Percentiles rank a stretch among this genome's conserved stretches.
phyloP scores from a whole-genome alignment of 2,329 filamentous ascomycete species.

The Sordariomycetes sp. region DNA sequence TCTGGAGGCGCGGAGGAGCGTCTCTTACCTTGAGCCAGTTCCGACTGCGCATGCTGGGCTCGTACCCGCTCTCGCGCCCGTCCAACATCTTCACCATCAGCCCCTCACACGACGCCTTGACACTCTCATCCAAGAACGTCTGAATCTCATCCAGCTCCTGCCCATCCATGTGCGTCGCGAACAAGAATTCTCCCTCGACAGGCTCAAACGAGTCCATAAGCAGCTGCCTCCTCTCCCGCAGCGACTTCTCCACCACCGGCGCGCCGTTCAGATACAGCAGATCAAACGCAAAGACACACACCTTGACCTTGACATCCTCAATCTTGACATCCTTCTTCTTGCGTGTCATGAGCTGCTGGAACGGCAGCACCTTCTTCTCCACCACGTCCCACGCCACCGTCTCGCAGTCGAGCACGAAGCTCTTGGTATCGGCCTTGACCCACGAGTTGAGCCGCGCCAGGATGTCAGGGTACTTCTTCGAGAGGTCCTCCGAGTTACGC shows the following conservation, averaged over 20 bases:
- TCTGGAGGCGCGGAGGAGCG: neutral
- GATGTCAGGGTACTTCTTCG: slow-evolving; percentile 95
- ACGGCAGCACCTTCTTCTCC: slow-evolving; percentile 91
- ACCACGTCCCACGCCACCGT: slow-evolving; percentile 93
- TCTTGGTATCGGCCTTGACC: slow-evolving; percentile 82
- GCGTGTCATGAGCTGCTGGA: slow-evolving; percentile 95
- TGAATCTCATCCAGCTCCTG: slow-evolving; percentile 91
- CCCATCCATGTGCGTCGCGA: slow-evolving; percentile 77
- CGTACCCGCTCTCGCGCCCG: slow-evolving; percentile 82
- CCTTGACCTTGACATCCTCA: slow-evolving; percentile 91
- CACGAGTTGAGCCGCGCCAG: slow-evolving; percentile 75
- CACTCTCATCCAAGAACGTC: slow-evolving; percentile 78
- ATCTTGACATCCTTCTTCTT: slow-evolving; percentile 96
- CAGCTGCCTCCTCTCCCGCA: slow-evolving; percentile 71
- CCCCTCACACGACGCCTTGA: slow-evolving; percentile 92
- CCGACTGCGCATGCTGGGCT: slow-evolving; percentile 87
- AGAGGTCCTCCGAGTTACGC: slow-evolving; percentile 90
- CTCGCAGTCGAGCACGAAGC: slow-evolving; percentile 97
- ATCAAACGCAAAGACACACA: slow-evolving; percentile 95
- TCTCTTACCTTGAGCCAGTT: slow-evolving; percentile 88
- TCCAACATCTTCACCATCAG: slow-evolving; percentile 99
- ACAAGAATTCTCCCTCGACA: slow-evolving; percentile 80
- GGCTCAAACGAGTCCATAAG: slow-evolving; percentile 61
- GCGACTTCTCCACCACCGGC: slow-evolving; percentile 72
- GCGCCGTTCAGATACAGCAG: slow-evolving; percentile 87